These are phyloP conservation scores for Austroboletus festivus DNA, from an alignment of 768 basidiomycete species.

Conservation along the genomic window DNA sequence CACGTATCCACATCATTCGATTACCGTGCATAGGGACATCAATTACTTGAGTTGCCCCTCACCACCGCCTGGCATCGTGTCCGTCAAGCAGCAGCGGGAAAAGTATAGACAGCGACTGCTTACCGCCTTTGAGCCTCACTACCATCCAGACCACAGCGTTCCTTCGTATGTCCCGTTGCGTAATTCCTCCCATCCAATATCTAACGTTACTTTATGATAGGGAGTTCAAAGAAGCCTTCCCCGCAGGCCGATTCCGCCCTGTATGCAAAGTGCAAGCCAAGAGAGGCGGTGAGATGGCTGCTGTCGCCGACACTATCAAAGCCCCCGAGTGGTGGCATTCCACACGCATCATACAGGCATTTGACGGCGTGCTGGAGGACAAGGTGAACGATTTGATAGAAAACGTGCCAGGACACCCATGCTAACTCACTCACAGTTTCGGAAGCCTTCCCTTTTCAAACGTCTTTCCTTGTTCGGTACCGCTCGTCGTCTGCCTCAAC, in stretches of 20 bases:
- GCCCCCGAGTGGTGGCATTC: conserved; percentile 95
- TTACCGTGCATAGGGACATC: conserved; percentile 54
- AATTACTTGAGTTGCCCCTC: conserved; percentile 82
- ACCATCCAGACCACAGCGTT: conserved; percentile 85
- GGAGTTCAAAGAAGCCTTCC: conserved; percentile 94
- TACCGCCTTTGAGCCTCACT: conserved; percentile 78
- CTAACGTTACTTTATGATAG: conserved; percentile 35
- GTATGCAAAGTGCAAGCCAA: conserved; percentile 90
- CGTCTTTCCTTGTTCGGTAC: conserved; percentile 76
- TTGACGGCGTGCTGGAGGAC: conserved; percentile 83
- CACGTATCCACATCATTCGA: not conserved
- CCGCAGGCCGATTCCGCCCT: conserved; percentile 86
- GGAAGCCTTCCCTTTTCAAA: conserved; percentile 85
- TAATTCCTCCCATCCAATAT: not conserved
- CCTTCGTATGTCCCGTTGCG: conserved; percentile 47
- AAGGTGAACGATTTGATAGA: conserved; percentile 45
- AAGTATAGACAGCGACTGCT: conserved; percentile 72
- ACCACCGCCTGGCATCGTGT: conserved; percentile 73
- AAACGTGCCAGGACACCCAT: not conserved
- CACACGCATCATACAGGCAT: conserved; percentile 85
- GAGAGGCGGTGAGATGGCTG: conserved; percentile 71
- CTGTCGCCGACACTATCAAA: conserved; percentile 87
- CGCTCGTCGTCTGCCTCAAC: conserved; percentile 65
- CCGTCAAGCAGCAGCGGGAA: conserved; percentile 75
- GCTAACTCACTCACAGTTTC: conserved; percentile 50